Base-by-base conservation (phyloP, 2,329 filamentous ascomycete genomes). In the Trichoderma gracile region DNA sequence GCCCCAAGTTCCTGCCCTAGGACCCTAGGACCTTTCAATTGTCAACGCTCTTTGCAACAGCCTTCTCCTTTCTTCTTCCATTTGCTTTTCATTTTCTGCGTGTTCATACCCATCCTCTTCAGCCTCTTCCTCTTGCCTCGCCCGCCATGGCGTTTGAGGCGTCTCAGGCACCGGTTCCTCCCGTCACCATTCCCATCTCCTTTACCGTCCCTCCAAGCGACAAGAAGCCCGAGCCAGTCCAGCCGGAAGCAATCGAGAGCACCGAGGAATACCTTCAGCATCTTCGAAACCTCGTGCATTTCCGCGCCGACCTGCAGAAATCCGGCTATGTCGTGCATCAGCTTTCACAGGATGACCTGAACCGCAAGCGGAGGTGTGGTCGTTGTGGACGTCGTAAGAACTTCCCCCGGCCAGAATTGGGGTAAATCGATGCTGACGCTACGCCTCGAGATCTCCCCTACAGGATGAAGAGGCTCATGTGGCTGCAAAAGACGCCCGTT, bases 361-460 rank as follows among this genome's bases (percentile, higher is more conserved):
- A 74, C 7, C 70, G 68, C n/a, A 77, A 76, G 68, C 71, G 67
- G 50, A 71, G 74, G 21, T 77, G 75, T 65, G 61, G 53, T 21
- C 66, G 64, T 23, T 77, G 75, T 61, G 58, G 56, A 43, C 70
- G 72, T 52, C 65, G 72, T 74, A 52, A 67, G 65, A 61, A 15
- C 6, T 30, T 14, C 25, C 10, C 25, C 4, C 10, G 6, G 8
- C 7, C 5, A 0, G 6, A 5, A 19, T 10, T n/a, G 30, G 3
- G 27, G 3, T 12, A 15, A 19, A 9, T 14, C 3, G 14, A 33
- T 14, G 21, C 56, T 46, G 17, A 47, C 33, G 5, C 8, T n/a
- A 55, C 17, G 5, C 27, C 5, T 42, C 8, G 6, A 60, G 56
- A 55, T 38, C 57, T 59, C 2, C 56, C 61, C 15, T 3, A 47